Evolutionary conservation across 805 yeast genomes (phyloP).

Genomic region (Ogataea glucozyma): DNA sequence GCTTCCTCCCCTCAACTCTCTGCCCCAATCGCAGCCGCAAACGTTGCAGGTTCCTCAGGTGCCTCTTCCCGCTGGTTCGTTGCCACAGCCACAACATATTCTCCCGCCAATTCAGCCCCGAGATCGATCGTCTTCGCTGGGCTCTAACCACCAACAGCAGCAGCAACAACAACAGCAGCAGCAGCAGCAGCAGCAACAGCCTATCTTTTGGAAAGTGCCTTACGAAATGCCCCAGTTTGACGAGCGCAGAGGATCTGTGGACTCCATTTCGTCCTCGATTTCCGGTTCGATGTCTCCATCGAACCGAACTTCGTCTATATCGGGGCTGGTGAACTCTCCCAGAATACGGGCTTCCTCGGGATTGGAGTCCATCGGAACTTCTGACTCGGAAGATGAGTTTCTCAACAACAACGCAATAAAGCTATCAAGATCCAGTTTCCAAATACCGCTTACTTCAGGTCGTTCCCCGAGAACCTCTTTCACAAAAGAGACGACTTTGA

Average conservation of each 20-base stretch:
- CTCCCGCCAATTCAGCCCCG: constrained; percentile 26
- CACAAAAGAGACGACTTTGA: constrained; percentile 24
- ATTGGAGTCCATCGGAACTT: constrained; percentile 28
- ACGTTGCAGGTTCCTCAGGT: constrained; percentile 3
- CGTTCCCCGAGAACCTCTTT: constrained; percentile 24
- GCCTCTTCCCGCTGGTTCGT: background rate
- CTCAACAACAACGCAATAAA: constrained; percentile 25
- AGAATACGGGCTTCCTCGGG: constrained; percentile 22
- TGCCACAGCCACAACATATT: constrained; percentile 12
- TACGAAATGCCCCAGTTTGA: constrained; percentile 49
- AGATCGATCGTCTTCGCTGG: constrained; percentile 24
- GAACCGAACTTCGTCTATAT: constrained; percentile 24
- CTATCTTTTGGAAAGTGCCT: constrained; percentile 60
- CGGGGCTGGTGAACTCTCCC: constrained; percentile 18
- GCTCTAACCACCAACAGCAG: constrained; percentile 8
- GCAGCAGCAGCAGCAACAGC: constrained; percentile 17
- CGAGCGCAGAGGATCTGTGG: constrained; percentile 44
- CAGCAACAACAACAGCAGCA: constrained; percentile 6
- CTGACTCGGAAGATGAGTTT: constrained; percentile 39
- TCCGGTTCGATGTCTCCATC: constrained; percentile 36
- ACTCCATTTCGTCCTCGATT: constrained; percentile 50
- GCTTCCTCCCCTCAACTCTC: constrained; percentile 28
- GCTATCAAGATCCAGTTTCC: constrained; percentile 26
- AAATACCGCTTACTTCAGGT: constrained; percentile 25
- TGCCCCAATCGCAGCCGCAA: constrained; percentile 10